Base-by-base conservation (phyloP, 164 flowering plant genomes). In the Paratinospora sagittata region DNA sequence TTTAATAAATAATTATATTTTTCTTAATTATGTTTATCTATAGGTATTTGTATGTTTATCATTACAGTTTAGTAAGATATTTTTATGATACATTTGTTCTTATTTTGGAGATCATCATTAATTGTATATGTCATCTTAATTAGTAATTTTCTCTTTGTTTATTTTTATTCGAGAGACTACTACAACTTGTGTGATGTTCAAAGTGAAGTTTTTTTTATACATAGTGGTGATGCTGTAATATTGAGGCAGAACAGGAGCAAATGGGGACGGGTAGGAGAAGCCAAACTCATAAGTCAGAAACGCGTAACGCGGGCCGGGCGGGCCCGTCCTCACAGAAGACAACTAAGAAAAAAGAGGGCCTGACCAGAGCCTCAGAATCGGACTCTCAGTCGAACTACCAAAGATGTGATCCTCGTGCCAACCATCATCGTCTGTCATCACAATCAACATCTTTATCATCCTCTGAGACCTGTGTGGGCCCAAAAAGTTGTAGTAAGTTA, bases 301-400 rank as follows among this genome's bases (percentile, higher is more conserved):
- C 34, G 34, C 34, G 34, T 30, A 30, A 4, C 34, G 34, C 34
- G 34, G 33, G 69, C 12, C 27, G 3, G 1, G 2, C n/a, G n/a
- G n/a, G n/a, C n/a, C n/a, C n/a, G n/a, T n/a, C n/a, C 19, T 24
- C 16, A 30, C 57, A 23, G 19, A 66, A 21, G 69, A 66, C 69
- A 66, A 41, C 69, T 66, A 43, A 41, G 69, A 41, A 36, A 39
- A 36, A 23, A 8, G 24, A 55, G 8, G 19, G 61, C 6, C 6
- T 55, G 34, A n/a, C n/a, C n/a, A 63, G 37, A 11, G 39, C 6
- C 30, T 63, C 66, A 63, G n/a, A 63, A 27, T 13, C 34, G 57
- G 69, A 66, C 16, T 26, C 33, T 41, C 33, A 66, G 57, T 41
- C 8, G 47, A 66, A 66, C 69, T 24, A 45, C 69, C 57, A 2